Percentiles rank a stretch among this genome's conserved stretches.
phyloP scores from a whole-genome alignment of 768 basidiomycete genomes.

The Termitomyces sp. region DNA sequence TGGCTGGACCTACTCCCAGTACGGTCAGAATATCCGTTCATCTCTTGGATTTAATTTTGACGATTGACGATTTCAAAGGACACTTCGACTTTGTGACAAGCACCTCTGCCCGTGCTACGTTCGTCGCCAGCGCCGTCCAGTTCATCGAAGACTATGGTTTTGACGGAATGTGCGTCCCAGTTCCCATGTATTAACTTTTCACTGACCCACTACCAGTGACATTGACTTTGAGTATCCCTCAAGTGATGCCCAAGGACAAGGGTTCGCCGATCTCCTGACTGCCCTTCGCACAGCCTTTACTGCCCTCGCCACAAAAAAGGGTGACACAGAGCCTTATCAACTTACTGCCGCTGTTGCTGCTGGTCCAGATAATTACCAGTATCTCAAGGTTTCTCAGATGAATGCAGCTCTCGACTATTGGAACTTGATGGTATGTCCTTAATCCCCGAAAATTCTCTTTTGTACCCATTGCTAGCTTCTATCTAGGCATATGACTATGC shows the following conservation, averaged over 20 bases:
- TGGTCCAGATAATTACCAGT: conserved; percentile 52
- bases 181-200: neutral
- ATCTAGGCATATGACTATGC: conserved; percentile 68
- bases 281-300: conserved; percentile 60
- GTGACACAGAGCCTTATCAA: conserved; percentile 54
- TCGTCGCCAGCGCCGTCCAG: conserved; percentile 55
- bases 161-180: conserved; percentile 59
- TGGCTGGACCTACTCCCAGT: no score
- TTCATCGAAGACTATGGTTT: conserved; percentile 73
- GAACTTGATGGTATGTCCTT: conserved; percentile 68
- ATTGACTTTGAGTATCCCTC: conserved; percentile 78
- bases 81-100: conserved; percentile 63
- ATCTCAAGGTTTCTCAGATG: conserved; percentile 58
- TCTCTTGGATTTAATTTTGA: neutral
- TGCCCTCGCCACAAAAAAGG: conserved; percentile 49
- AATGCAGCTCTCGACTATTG: conserved; percentile 63
- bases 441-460: neutral
- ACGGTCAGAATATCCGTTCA: conserved; percentile 13
- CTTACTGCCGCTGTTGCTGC: conserved; percentile 61
- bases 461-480: neutral
- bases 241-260: conserved; percentile 51
- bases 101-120: conserved; percentile 42
- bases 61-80: conserved; percentile 23
- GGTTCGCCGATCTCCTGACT: conserved; percentile 59
- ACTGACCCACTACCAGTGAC: conserved; percentile 35